Base-by-base conservation (phyloP, 768 basidiomycete genomes). In the Naganishia friedmannii region DNA sequence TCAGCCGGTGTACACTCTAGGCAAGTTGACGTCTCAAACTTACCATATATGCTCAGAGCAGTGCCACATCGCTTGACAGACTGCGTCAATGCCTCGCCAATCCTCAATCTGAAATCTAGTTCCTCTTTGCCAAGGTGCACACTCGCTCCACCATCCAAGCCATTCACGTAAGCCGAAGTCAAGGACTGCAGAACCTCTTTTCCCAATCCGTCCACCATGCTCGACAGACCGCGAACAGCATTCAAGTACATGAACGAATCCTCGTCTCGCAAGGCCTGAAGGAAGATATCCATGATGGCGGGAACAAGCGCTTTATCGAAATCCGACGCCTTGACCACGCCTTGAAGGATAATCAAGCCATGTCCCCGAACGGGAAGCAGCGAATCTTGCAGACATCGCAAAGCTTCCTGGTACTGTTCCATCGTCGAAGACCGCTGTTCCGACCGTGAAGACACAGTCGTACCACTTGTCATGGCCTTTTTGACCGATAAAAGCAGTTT, bases 191-290 rank as follows among this genome's bases (percentile, higher is more conserved):
- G 79, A 15, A 93, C 88, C 13, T 91, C 88, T 72, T 85, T 86
- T 2, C 91, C 91, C 70, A 88, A 87, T 1, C 83, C 84, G 74
- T 93, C 88, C 0, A 89, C 92, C 86, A 97, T 88, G 4, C 86
- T 87, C n/a, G 89, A 86, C 0, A 98, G 84, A 0, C 94, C 94
- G 75, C 93, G 91, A 17, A 95, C 89, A 0, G 90, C 93, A 76
- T 93, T 93, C 65, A 97, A 83, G 77, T 92, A 97, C 67, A 97
- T 87, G 79, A 93, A 97, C n/a, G 91, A 92, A 76, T 98, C 95
- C 46, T 93, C 90, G 71, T 96, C 93, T 76, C 92, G 89, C 6
- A 94, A 81, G 0, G 88, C 86, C 76, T 91, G 88, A 72, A 94
- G 80, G 78, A 97, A 95, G 67, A 96, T 89, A 32, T 90, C 89